phyloP scores from a whole-genome alignment of 163 green algal species.

The Chlamydomonas reinhardtii region DNA sequence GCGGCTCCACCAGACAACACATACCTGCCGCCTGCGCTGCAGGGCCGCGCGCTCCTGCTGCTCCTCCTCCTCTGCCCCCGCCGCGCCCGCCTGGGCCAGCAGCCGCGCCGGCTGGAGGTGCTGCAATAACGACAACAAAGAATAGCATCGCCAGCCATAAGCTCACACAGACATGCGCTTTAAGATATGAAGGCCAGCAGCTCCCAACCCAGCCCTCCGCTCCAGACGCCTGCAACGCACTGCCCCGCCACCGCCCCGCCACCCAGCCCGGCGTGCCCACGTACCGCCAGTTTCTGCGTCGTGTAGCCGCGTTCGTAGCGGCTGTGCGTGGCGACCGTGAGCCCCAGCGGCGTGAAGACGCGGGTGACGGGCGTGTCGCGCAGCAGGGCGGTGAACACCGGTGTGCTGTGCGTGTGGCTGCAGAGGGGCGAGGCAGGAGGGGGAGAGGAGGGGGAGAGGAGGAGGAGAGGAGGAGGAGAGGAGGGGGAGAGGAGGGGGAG shows the following conservation, averaged over 20 bases:
- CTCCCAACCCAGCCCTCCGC: too few relatives aligned
- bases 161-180: too few relatives aligned
- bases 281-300: neutral
- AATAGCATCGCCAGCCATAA: too few relatives aligned
- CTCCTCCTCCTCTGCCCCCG: neutral
- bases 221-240: too few relatives aligned
- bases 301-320: neutral
- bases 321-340: neutral
- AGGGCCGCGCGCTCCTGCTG: neutral
- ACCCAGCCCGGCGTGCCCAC: too few relatives aligned
- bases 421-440: neutral
- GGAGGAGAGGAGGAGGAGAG: too few relatives aligned
- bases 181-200: too few relatives aligned
- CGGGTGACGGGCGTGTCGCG: neutral
- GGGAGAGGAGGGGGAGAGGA: too few relatives aligned
- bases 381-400: neutral
- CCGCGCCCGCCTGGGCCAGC: neutral
- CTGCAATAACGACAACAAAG: neutral
- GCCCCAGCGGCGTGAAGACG: neutral
- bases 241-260: too few relatives aligned
- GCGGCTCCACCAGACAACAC: too few relatives aligned
- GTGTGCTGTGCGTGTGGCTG: neutral
- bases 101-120: neutral
- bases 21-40: neutral
- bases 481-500: too few relatives aligned